Percentiles rank a stretch among this genome's conserved stretches.
phyloP scores from a whole-genome alignment of 2,329 filamentous ascomycete species.

The Fusarium longipes region DNA sequence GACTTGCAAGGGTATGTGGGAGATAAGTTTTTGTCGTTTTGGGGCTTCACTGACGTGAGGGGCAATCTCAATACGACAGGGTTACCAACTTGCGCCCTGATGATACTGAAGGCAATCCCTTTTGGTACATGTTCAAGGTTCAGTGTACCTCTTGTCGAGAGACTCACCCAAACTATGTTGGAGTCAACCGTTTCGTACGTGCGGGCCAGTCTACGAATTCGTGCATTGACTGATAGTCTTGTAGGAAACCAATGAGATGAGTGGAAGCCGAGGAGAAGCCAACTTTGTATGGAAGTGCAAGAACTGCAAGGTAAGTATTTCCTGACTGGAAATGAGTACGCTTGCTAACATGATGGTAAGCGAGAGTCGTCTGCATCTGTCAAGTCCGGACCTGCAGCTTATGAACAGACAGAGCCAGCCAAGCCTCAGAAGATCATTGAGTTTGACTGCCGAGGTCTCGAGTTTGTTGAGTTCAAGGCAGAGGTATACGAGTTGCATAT shows the following conservation, averaged over 20 bases:
- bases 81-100: constrained; percentile 89
- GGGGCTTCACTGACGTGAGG: constrained; percentile 37
- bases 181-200: constrained; percentile 87
- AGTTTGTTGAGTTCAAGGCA: constrained; percentile 90
- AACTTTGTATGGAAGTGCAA: constrained; percentile 99
- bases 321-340: not conserved
- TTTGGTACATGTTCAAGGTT: constrained; percentile 98
- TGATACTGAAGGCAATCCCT: constrained; percentile 83
- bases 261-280: constrained; percentile 91
- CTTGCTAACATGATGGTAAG: constrained; percentile 55
- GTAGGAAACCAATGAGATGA: constrained; percentile 91
- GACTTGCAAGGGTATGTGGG: constrained; percentile 73
- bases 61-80: constrained; percentile 59
- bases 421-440: constrained; percentile 84
- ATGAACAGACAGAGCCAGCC: constrained; percentile 76
- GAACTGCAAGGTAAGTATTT: constrained; percentile 82
- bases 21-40: not conserved
- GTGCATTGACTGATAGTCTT: constrained; percentile 9
- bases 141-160: constrained; percentile 98
- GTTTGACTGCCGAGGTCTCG: constrained; percentile 92
- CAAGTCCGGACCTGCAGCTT: constrained; percentile 76
- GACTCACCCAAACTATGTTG: constrained; percentile 85
- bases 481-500: constrained; percentile 68
- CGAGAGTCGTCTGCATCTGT: constrained; percentile 89
- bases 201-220: not conserved